These are phyloP conservation scores for Desmodesmus armatus DNA, from an alignment of 139 green algal species.

Conservation along the genomic window DNA sequence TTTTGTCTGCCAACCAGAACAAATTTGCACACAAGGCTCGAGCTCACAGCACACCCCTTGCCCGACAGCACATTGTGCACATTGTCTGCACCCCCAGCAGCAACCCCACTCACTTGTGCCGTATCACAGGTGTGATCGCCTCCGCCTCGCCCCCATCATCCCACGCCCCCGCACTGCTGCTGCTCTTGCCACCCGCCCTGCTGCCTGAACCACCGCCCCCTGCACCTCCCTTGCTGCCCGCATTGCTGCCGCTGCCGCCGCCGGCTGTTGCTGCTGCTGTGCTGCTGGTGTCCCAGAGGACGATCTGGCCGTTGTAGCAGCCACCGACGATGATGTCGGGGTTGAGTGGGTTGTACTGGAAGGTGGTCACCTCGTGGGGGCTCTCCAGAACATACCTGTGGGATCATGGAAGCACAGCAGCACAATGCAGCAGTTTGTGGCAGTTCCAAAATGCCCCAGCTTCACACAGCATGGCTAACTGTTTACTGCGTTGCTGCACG, in stretches of 20 bases:
- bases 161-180: background rate
- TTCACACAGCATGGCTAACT: too few relatives aligned
- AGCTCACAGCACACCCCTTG: too few relatives aligned
- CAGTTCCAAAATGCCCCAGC: too few relatives aligned
- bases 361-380: constrained; percentile 78
- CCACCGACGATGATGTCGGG: constrained; percentile 80
- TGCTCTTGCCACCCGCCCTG: background rate
- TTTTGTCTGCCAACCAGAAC: too few relatives aligned
- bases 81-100: too few relatives aligned
- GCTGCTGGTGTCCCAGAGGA: constrained; percentile 58
- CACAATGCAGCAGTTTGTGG: too few relatives aligned
- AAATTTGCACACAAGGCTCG: too few relatives aligned
- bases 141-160: constrained; percentile 42
- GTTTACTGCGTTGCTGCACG: too few relatives aligned
- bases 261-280: background rate
- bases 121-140: constrained; percentile 56
- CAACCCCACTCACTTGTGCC: constrained; percentile 59
- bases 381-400: constrained; percentile 83
- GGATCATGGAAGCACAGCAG: too few relatives aligned
- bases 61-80: too few relatives aligned
- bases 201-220: background rate
- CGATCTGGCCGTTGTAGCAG: constrained; percentile 81
- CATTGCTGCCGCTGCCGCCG: background rate
- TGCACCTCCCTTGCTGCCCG: background rate
- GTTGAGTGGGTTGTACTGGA: constrained; percentile 84